A percentile compares a stretch with the other conserved stretches of the same genome.
These are phyloP conservation scores for Coniochaeta sp. DNA, from an alignment of 2,329 filamentous ascomycete species.

Conservation along the genomic window DNA sequence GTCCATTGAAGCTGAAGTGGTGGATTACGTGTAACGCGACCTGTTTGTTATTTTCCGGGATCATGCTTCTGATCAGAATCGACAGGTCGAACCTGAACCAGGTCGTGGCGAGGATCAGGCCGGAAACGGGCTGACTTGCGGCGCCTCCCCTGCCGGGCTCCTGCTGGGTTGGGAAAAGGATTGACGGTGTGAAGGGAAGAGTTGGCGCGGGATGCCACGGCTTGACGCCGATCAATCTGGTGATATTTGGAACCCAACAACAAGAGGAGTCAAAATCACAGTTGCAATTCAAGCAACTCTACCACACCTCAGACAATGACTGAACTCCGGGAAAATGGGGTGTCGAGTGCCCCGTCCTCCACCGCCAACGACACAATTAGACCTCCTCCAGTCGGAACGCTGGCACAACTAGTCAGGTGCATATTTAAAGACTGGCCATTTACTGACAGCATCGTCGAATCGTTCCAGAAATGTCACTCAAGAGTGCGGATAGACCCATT, in stretches of 20 bases:
- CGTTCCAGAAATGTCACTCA: neutral
- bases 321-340: neutral
- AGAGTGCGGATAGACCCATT: neutral
- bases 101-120: neutral
- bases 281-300: neutral
- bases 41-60: neutral
- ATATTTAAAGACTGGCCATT: too few relatives aligned
- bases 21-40: neutral
- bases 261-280: neutral
- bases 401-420: too few relatives aligned
- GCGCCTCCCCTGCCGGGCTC: too few relatives aligned
- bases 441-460: neutral
- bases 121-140: neutral
- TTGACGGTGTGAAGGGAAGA: too few relatives aligned
- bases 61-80: neutral
- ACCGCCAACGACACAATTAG: too few relatives aligned
- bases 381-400: too few relatives aligned
- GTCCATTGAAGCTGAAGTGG: neutral
- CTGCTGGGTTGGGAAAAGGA: neutral
- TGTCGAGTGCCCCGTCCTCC: neutral
- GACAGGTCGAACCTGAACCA: neutral
- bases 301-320: neutral
- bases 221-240: neutral
- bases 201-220: neutral
- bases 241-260: neutral